Conservation (phyloP, 495 filamentous ascomycete genomes). For the Hypoxylon rickii region DNA sequence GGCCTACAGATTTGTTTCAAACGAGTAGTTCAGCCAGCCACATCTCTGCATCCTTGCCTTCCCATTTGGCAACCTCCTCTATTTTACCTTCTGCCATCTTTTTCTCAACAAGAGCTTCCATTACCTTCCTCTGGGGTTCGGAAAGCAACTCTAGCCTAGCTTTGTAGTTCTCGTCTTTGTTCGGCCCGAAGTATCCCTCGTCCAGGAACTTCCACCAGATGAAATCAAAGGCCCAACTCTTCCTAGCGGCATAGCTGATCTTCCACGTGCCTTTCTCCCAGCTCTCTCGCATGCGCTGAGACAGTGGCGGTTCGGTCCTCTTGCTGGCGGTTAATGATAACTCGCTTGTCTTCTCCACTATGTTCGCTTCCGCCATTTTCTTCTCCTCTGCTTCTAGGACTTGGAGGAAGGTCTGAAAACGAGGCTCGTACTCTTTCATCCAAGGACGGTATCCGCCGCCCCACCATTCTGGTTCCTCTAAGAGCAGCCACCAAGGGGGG, state of each 20-base stretch:
- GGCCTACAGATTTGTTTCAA: no score
- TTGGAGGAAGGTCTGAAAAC: constrained; percentile 25
- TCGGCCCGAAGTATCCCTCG: constrained; percentile 30
- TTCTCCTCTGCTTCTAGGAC: constrained; percentile 35
- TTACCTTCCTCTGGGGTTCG: neutral
- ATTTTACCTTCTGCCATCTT: neutral
- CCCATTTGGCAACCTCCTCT: neutral
- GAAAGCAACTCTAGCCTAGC: neutral
- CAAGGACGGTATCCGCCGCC: constrained; percentile 35
- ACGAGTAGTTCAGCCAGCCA: neutral
- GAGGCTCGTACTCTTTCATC: constrained; percentile 25
- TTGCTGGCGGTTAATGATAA: neutral
- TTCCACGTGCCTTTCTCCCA: constrained; percentile 39
- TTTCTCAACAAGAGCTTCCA: neutral
- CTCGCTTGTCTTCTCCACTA: neutral
- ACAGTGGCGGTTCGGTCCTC: constrained; percentile 1
- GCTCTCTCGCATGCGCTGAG: constrained; percentile 36
- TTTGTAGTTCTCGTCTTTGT: neutral
- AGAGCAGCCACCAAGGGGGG: constrained; percentile 51
- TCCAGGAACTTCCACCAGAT: constrained; percentile 37
- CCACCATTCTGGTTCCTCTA: constrained; percentile 45
- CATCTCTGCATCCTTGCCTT: neutral
- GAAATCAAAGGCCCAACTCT: constrained; percentile 40
- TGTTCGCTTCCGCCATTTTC: neutral
- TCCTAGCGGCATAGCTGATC: constrained; percentile 39